Evolutionary conservation across 352 stramenopile genomes (phyloP).

Genomic region (Plasmopara muralis): DNA sequence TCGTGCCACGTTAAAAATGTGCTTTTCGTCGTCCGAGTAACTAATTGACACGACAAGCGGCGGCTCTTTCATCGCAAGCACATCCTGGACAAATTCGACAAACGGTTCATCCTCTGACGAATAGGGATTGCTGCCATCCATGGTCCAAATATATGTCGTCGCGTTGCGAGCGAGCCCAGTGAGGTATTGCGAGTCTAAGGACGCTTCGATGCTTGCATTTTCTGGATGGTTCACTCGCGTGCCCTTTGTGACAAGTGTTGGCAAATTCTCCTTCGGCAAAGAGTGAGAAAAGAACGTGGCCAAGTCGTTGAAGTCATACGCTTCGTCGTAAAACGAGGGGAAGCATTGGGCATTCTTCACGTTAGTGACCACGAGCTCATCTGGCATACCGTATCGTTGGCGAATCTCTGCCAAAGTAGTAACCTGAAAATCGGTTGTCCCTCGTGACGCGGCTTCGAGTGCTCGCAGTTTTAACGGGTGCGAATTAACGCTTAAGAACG

Average conservation of each 20-base stretch:
- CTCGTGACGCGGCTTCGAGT: slow-evolving; percentile 25
- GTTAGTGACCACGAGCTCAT: slow-evolving; percentile 64
- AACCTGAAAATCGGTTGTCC: slow-evolving; percentile 9
- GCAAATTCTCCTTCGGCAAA: slow-evolving; percentile 36
- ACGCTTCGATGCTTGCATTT: slow-evolving; percentile 60
- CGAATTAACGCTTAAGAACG: slow-evolving; percentile 66
- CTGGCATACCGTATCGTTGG: slow-evolving; percentile 55
- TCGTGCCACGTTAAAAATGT: slow-evolving; percentile 71
- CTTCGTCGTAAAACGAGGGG: slow-evolving; percentile 75
- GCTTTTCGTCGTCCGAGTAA: slow-evolving; percentile 88
- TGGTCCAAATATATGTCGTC: slow-evolving; percentile 74
- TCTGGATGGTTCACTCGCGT: slow-evolving; percentile 35
- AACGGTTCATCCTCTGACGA: slow-evolving; percentile 81
- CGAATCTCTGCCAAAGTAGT: slow-evolving; percentile 44
- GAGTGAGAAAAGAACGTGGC: slow-evolving; percentile 48
- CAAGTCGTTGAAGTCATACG: slow-evolving; percentile 50
- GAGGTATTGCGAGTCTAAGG: slow-evolving; percentile 88
- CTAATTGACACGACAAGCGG: slow-evolving; percentile 85
- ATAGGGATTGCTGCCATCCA: slow-evolving; percentile 82
- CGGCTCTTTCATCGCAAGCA: slow-evolving; percentile 60
- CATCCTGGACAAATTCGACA: slow-evolving; percentile 63
- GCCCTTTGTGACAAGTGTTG: slow-evolving; percentile 49
- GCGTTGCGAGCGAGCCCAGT: slow-evolving; percentile 73
- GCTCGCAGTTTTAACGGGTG: slow-evolving; percentile 52
- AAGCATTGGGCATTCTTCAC: slow-evolving; percentile 48